Conservation (phyloP, 106 monocot species). For the Platanthera guangdongensis region DNA sequence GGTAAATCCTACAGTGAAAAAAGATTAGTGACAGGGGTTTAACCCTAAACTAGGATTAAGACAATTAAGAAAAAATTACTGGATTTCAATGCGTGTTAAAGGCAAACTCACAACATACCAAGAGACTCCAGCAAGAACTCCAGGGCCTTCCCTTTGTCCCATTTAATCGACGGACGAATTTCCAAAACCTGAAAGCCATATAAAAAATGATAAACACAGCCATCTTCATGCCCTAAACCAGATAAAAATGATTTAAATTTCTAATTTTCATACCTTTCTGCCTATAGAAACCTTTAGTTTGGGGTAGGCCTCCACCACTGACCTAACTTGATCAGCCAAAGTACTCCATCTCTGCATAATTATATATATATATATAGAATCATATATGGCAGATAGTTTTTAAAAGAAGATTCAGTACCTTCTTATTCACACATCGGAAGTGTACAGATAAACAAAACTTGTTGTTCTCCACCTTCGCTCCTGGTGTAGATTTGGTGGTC, state of each 20-base stretch:
- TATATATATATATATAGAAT: neutral
- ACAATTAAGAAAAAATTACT: conserved; percentile 9
- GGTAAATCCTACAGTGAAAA: conserved; percentile 35
- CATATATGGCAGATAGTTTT: neutral
- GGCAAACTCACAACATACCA: conserved; percentile 18
- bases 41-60: neutral
- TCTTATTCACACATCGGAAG: conserved; percentile 60
- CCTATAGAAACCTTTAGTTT: conserved; percentile 54
- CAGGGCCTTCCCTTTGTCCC: conserved; percentile 83
- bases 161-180: conserved; percentile 76
- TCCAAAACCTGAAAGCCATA: conserved; percentile 49
- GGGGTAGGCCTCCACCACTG: conserved; percentile 59
- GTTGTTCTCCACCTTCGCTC: conserved; percentile 75
- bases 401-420: conserved; percentile 16
- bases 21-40: neutral
- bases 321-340: conserved; percentile 44
- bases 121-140: conserved; percentile 70
- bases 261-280: conserved; percentile 43
- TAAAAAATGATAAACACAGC: conserved; percentile 5
- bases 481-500: conserved; percentile 39
- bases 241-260: neutral
- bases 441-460: conserved; percentile 76
- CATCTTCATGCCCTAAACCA: neutral
- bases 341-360: conserved; percentile 49
- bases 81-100: conserved; percentile 20